Conservation (phyloP, 306 rosid genomes). For the Sphenostylis stenocarpa region DNA sequence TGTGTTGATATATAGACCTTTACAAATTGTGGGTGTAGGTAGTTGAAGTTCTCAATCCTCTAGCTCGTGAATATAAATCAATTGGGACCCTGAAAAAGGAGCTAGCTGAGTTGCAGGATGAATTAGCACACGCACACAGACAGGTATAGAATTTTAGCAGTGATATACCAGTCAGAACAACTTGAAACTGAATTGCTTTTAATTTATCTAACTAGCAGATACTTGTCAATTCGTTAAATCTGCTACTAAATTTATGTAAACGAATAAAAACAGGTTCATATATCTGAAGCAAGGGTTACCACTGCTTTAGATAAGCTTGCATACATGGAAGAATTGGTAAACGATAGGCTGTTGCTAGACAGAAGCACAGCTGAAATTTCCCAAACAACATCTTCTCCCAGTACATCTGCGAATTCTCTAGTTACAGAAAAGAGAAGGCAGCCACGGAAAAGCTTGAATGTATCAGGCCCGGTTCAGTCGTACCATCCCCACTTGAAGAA, state of each 20-base stretch:
- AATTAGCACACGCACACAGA: slow-evolving; percentile 77
- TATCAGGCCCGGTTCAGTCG: slow-evolving; percentile 89
- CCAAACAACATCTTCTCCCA: slow-evolving; percentile 53
- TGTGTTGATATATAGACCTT: neutral
- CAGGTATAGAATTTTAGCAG: slow-evolving; percentile 52
- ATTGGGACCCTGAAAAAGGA: slow-evolving; percentile 93
- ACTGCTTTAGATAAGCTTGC: slow-evolving; percentile 97
- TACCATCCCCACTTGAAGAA: slow-evolving; percentile 90
- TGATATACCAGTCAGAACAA: neutral
- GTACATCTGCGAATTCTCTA: slow-evolving; percentile 52
- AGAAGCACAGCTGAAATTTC: slow-evolving; percentile 49
- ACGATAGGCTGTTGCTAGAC: slow-evolving; percentile 74
- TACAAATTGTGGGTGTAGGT: slow-evolving; percentile 37
- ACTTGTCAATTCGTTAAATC: neutral
- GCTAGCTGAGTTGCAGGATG: slow-evolving; percentile 88
- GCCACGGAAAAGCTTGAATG: slow-evolving; percentile 62
- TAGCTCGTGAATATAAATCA: slow-evolving; percentile 89
- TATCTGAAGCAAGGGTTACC: slow-evolving; percentile 88
- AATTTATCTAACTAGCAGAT: neutral
- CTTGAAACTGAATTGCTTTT: slow-evolving; percentile 11
- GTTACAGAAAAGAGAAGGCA: slow-evolving; percentile 37
- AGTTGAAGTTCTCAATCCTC: slow-evolving; percentile 76
- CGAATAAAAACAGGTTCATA: slow-evolving; percentile 78
- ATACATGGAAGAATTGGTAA: slow-evolving; percentile 94
- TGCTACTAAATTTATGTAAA: slow-evolving; percentile 18